Base-by-base conservation (phyloP, 345 rosid genomes). In the Erodium maritimum region DNA sequence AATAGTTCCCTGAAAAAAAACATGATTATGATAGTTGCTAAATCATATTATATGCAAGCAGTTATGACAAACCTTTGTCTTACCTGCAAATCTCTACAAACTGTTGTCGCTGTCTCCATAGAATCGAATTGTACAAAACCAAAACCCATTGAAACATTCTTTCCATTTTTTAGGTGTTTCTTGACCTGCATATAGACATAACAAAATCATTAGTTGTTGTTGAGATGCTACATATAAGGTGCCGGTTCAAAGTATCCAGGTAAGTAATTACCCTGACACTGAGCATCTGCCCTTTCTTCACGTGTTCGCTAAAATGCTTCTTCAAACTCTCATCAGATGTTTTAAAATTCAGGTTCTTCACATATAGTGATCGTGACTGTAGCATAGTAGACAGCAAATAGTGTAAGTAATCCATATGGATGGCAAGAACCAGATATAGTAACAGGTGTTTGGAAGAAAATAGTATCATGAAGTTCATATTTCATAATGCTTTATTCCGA, bases 61-160 rank as follows among this genome's bases (percentile, higher is more conserved):
- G 3, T 42, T 13, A 7, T 3, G 13, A 11, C 21, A 54, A 22
- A 21, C 25, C 37, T 22, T 51, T 54, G n/a, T 3, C 59, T 54
- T 77, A 89, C 99, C 86, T 89, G 95, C 65, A 87, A 59, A 76
- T 85, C 89, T 50, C 78, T 68, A 71, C 75, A 85, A 58, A 77
- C 77, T 61, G 61, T 76, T 62, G 84, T 71, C 54, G 95, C 94
- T 1, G 88, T 83, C 70, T 93, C 95, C 70, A 76, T 66, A 24
- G 94, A 80, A 71, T 93, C 94, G 54, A 93, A 85, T 72, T 89
- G 95, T 25, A 87, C 52, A 77, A 93, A 89, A 69, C 99, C 99
- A 76, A 82, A 89, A 52, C 99, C 99, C 74, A 75, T 78, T 13
- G 99, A 93, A 18, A 89, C 75, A 67, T 71, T 71, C 79, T 89